These are phyloP conservation scores for Cardiospermum halicacabum DNA, from an alignment of 345 rosid species.

Conservation along the genomic window DNA sequence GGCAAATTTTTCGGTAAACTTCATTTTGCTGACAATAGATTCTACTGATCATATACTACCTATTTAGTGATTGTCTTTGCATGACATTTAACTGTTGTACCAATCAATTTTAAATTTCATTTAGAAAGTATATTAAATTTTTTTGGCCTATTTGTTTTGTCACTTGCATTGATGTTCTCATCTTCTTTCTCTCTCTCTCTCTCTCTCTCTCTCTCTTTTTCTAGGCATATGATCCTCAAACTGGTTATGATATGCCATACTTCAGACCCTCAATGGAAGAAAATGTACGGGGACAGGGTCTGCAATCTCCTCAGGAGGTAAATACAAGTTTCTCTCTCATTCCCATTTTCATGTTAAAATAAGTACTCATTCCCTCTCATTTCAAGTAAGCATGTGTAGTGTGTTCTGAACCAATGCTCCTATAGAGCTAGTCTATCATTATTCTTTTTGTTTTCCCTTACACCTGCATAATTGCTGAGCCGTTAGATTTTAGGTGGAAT, in stretches of 20 bases:
- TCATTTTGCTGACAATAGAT: background rate
- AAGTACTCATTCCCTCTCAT: background rate
- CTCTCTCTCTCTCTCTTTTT: slow-evolving; percentile 14
- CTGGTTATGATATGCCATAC: slow-evolving; percentile 67
- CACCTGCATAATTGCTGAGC: background rate
- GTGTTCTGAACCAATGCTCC: background rate
- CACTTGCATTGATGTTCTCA: slow-evolving; percentile 1
- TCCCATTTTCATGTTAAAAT: background rate
- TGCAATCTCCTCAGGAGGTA: slow-evolving; percentile 78
- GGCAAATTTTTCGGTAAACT: slow-evolving; percentile 57
- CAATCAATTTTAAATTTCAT: background rate
- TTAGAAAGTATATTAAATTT: background rate
- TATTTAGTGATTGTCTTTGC: background rate
- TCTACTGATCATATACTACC: background rate
- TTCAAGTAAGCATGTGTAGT: background rate
- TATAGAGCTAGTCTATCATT: background rate
- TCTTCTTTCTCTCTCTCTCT: slow-evolving; percentile 8
- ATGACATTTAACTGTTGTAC: background rate
- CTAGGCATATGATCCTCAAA: slow-evolving; percentile 54
- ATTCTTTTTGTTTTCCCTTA: background rate
- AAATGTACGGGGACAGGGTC: slow-evolving; percentile 50
- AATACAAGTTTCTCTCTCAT: slow-evolving; percentile 2
- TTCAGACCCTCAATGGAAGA: slow-evolving; percentile 67
- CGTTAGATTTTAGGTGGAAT: background rate
- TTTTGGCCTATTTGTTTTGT: background rate